Evolutionary conservation across 441 rosid species (phyloP), one percentile per base, ranked within the genome.

Genomic region (Euphorbia celastroides): DNA sequence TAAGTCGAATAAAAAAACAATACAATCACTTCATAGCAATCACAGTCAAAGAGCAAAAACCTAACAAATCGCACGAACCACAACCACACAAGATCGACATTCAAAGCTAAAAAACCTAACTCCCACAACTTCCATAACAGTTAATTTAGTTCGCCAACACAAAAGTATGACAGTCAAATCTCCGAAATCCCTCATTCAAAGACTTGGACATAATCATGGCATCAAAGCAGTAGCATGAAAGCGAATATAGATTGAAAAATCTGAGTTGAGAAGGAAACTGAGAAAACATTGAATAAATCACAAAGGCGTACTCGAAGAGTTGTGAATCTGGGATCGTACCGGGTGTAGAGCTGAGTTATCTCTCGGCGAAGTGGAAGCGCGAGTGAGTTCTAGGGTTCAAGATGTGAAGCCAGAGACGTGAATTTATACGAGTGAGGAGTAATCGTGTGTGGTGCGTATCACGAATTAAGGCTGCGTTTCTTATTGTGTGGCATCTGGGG

Each of bases 311-410:
- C 16, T 2, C 30, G n/a, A 57, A 20, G 5, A 57, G 26, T 36
- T 26, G 9, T 14, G 19, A 34, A 56, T 56, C 41, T n/a, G 11
- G 7, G 41, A 17, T 0, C 62, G 31, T 59, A 59, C 62, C 44
- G 0, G 57, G 20, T 7, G 28, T 20, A 5, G 27, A 52, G 57
- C 26, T 52, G 57, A 52, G 28, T 22, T 17, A 7, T 16, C 36
- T 26, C 65, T 42, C 38, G 32, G 64, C 41, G 41, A 30, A 22
- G 38, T 32, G 1, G 60, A 59, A 1, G 69, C 61, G 2, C 23
- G 11, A 36, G 14, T 30, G 64, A 31, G 41, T 20, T 20, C 52
- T 67, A 67, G 70, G 70, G 70, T 58, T 67, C 26, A 12, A 0
- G 2, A 0, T 16, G 7, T 44, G 3, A 0, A 6, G 0, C 1